These are phyloP conservation scores for Quercus cerris DNA, from an alignment of 306 rosid genomes.

Conservation along the genomic window DNA sequence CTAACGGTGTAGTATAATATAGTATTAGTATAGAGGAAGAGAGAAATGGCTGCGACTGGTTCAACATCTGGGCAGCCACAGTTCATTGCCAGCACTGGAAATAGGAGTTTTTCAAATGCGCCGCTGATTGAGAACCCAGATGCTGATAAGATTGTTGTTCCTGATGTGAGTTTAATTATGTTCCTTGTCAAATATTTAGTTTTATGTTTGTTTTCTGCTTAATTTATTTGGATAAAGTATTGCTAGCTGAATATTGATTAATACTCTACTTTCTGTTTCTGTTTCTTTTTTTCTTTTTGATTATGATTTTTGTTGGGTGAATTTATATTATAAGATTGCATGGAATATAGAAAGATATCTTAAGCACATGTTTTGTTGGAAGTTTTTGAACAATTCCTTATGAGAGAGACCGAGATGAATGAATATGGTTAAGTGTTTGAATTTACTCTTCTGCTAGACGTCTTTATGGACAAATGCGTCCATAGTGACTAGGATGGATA, in stretches of 20 bases:
- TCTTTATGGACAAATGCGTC: too few relatives aligned
- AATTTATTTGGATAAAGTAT: not conserved
- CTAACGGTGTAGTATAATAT: not conserved
- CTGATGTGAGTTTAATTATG: constrained; percentile 66
- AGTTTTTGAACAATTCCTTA: not conserved
- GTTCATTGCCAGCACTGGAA: constrained; percentile 75
- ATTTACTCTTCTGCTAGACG: too few relatives aligned
- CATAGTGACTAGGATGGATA: too few relatives aligned
- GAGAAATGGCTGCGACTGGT: constrained; percentile 52
- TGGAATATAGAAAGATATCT: not conserved
- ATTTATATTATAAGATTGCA: not conserved
- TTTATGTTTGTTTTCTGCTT: not conserved
- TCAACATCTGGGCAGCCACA: constrained; percentile 66
- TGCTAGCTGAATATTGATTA: not conserved
- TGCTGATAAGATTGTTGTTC: constrained; percentile 67
- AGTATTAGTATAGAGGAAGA: constrained; percentile 7
- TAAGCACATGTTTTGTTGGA: not conserved
- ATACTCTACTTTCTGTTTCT: not conserved
- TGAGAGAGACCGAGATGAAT: not conserved
- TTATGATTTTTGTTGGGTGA: not conserved
- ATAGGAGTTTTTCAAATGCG: constrained; percentile 55
- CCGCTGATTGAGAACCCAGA: constrained; percentile 73
- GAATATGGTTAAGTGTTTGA: not conserved
- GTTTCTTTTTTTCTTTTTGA: not conserved
- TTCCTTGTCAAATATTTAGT: not conserved